Evolutionary conservation across 768 basidiomycete genomes (phyloP).

Genomic region (Amanita exitialis): DNA sequence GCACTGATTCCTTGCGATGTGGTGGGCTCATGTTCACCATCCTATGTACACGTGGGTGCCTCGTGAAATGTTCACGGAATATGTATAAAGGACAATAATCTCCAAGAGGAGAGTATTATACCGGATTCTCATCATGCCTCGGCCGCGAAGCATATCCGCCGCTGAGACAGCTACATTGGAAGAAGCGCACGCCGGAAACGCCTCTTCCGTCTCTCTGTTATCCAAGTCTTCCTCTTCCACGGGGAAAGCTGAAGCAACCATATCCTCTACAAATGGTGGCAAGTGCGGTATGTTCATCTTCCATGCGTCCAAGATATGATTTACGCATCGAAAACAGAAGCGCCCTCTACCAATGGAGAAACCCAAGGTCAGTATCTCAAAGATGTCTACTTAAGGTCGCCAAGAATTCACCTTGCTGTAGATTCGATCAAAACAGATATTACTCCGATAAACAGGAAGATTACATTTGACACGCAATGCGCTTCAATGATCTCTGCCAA

Average conservation of each 20-base stretch:
- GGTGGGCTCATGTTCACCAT: neutral
- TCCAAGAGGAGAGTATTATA: neutral
- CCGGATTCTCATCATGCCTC: neutral
- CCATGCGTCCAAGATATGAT: too few species aligned
- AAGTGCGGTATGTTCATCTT: too few species aligned
- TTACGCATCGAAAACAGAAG: too few species aligned
- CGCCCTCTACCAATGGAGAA: neutral
- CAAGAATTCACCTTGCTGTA: neutral
- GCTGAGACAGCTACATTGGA: too few species aligned
- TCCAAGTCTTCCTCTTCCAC: too few species aligned
- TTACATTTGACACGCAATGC: neutral
- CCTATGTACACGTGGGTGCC: neutral
- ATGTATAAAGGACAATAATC: neutral
- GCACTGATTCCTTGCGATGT: neutral
- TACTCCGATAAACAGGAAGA: neutral
- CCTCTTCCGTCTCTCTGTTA: too few species aligned
- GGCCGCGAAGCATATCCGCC: too few species aligned
- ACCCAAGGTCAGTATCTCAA: neutral
- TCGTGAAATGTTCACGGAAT: neutral
- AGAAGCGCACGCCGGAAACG: too few species aligned
- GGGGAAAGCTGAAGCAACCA: too few species aligned
- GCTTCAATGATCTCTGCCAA: neutral
- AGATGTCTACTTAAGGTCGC: neutral
- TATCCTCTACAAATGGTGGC: too few species aligned
- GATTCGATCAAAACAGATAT: neutral